Evolutionary conservation across 1,139 yeast species (phyloP), one percentile per base, ranked within the genome.

Genomic region (Diutina rugosa): DNA sequence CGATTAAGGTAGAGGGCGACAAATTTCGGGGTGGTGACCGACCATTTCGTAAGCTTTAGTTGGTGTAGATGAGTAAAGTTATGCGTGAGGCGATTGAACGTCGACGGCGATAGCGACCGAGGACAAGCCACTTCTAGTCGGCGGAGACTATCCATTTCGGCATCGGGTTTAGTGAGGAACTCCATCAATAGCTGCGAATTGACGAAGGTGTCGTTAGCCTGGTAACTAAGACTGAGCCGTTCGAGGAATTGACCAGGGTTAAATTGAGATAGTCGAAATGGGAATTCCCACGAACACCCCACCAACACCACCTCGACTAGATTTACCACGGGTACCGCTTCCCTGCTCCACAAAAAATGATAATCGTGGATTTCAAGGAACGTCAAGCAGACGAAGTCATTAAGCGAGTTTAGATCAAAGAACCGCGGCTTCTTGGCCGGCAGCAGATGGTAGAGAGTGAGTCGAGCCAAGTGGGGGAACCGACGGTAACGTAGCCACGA

Each of bases 241-340:
- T 30, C 26, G 9, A 49, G 16, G 8, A 32, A 49, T 32, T 49
- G 53, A 4, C 53, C 53, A 3, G 53, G 53, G 8, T 49, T 49
- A 10, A 49, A 49, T 21, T 49, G 53, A 4, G 53, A 49, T 16
- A 49, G 21, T 49, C 16, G n/a, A 12, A 49, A 49, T 8, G 53
- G 53, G 14, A 16, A 49, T n/a, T 49, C 53, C 53, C 53, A 49
- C 6, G 53, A 32, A 32, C 53, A 49, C 28, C 53, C 53, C 12
- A 49, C 53, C 2, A 49, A 29, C 12, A n/a, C 32, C 32, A 49
- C 16, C 10, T n/a, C 10, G 12, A 38, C 16, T 3, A 49, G 14
- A 16, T 49, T 49, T 9, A 49, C 53, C 16, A 49, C 45, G 14
- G 53, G 18, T 4, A 49, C n/a, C 35, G 32, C 44, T 8, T 49